A percentile compares a stretch with the other conserved stretches of the same genome.
Evolutionary conservation across 768 basidiomycete genomes (phyloP).

Genomic region (Multifurca ochricompacta): DNA sequence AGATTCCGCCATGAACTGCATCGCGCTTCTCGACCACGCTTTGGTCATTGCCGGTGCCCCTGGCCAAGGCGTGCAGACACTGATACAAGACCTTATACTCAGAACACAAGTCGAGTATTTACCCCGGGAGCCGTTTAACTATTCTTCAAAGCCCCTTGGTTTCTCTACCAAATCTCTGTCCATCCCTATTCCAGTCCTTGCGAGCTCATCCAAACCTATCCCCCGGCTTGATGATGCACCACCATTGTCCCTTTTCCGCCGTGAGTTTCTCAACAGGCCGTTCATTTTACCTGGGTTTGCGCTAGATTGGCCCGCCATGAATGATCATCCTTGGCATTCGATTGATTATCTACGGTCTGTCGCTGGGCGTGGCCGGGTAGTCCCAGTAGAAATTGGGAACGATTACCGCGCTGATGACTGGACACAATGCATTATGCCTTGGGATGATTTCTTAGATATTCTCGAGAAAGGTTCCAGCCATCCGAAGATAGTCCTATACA

Average conservation of each 20-base stretch:
- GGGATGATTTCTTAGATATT: conserved; percentile 63
- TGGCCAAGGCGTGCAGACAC: conserved; percentile 49
- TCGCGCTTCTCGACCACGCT: conserved; percentile 64
- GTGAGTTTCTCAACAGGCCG: conserved; percentile 34
- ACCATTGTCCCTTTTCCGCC: conserved; percentile 49
- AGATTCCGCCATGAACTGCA: conserved; percentile 33
- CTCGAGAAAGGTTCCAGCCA: conserved; percentile 25
- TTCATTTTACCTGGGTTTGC: conserved; percentile 69
- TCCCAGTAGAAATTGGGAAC: conserved; percentile 84
- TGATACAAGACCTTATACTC: conserved; percentile 56
- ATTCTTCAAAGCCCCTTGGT: neutral
- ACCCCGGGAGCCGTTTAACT: conserved; percentile 2
- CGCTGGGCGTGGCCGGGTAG: conserved; percentile 73
- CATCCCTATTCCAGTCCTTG: neutral
- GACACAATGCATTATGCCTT: conserved; percentile 71
- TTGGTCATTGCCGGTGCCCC: conserved; percentile 80
- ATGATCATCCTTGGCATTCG: conserved; percentile 61
- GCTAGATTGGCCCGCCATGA: conserved; percentile 71
- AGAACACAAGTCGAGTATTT: conserved; percentile 44
- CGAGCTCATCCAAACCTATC: conserved; percentile 25
- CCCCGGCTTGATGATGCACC: conserved; percentile 42
- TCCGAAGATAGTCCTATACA: conserved; percentile 46
- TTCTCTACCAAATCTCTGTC: neutral
- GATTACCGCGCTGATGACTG: conserved; percentile 79
- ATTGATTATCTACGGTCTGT: conserved; percentile 57